Conservation (phyloP, 2,329 filamentous ascomycete species). For the Penicillium sp. region DNA sequence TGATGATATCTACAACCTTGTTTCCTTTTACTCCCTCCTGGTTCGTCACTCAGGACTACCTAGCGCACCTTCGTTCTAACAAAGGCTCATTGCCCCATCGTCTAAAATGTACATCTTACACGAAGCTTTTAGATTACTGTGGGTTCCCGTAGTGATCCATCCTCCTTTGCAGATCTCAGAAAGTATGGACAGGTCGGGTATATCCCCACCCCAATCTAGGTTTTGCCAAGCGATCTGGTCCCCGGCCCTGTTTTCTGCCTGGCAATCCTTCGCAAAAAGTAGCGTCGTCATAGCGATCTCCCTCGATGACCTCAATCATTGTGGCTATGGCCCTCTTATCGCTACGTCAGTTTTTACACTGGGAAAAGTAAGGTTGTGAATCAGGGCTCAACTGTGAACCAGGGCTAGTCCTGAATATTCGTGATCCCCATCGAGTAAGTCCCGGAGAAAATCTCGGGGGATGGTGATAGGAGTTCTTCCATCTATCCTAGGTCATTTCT, state of each 20-base stretch:
- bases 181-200: background rate
- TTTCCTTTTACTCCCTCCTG: background rate
- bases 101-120: background rate
- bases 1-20: background rate
- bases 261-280: background rate
- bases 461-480: too few relatives aligned
- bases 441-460: too few relatives aligned
- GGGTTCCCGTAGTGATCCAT: slow-evolving; percentile 1
- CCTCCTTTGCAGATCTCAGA: background rate
- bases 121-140: background rate
- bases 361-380: too few relatives aligned
- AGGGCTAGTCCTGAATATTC: too few relatives aligned
- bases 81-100: background rate
- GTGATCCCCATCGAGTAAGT: too few relatives aligned
- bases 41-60: background rate
- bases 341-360: background rate
- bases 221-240: background rate
- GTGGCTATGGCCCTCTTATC: background rate
- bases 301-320: background rate
- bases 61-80: background rate
- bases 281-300: background rate
- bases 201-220: background rate
- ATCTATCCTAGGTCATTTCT: too few relatives aligned
- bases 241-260: background rate
- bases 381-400: too few relatives aligned